These are phyloP conservation scores for Pseudopyricularia cyperi DNA, from an alignment of 2,329 filamentous ascomycete genomes.

Conservation along the genomic window DNA sequence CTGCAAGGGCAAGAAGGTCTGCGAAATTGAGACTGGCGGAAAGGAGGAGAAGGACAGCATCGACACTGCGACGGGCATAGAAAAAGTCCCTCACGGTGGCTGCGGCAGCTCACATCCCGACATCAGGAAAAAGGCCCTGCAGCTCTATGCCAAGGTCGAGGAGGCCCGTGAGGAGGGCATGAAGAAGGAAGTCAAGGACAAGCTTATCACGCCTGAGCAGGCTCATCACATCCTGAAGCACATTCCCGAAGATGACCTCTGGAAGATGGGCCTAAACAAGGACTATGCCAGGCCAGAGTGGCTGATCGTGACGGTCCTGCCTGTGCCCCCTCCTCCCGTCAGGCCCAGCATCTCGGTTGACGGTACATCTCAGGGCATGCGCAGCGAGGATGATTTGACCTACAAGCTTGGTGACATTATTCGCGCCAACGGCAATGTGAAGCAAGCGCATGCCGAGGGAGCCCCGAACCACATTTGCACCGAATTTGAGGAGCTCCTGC, in stretches of 20 bases:
- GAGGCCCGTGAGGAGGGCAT: slow-evolving; percentile 62
- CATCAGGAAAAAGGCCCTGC: slow-evolving; percentile 76
- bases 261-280: slow-evolving; percentile 79
- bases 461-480: slow-evolving; percentile 81
- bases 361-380: slow-evolving; percentile 79
- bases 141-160: slow-evolving; percentile 67
- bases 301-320: slow-evolving; percentile 93
- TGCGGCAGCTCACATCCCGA: slow-evolving; percentile 86
- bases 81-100: slow-evolving; percentile 52
- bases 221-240: slow-evolving; percentile 77
- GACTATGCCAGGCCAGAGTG: slow-evolving; percentile 95
- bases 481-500: slow-evolving; percentile 83
- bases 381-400: slow-evolving; percentile 96
- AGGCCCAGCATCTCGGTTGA: slow-evolving; percentile 96
- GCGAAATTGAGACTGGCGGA: slow-evolving; percentile 58
- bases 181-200: slow-evolving; percentile 59
- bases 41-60: slow-evolving; percentile 52
- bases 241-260: slow-evolving; percentile 69
- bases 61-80: not conserved
- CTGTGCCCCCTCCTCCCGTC: slow-evolving; percentile 89
- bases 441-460: slow-evolving; percentile 80
- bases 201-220: slow-evolving; percentile 68
- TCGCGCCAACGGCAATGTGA: slow-evolving; percentile 89
- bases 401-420: slow-evolving; percentile 99
- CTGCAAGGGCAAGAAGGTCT: slow-evolving; percentile 78